Conservation (phyloP, 2,329 filamentous ascomycete species). For the Aspergillus sp. region DNA sequence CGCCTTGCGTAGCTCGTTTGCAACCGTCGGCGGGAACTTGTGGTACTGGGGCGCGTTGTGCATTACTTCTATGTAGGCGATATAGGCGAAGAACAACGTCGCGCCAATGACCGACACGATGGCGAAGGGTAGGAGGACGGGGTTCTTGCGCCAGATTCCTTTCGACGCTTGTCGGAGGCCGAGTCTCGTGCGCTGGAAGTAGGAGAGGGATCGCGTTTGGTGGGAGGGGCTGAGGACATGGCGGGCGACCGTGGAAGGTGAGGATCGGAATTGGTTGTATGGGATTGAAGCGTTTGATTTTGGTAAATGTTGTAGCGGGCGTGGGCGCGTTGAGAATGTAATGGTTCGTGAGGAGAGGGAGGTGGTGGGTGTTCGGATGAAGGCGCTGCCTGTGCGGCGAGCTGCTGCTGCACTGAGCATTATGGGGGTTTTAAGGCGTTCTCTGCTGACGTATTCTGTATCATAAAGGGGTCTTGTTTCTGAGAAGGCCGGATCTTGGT, state of each 20-base stretch:
- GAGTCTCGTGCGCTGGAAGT: slow-evolving; percentile 30
- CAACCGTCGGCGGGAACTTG: slow-evolving; percentile 46
- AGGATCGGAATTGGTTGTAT: slow-evolving; percentile 10
- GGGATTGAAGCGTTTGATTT: slow-evolving; percentile 9
- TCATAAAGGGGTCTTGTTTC: neutral
- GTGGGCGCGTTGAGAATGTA: slow-evolving; percentile 5
- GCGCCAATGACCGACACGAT: slow-evolving; percentile 39
- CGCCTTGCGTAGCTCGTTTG: slow-evolving; percentile 70
- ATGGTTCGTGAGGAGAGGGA: slow-evolving; percentile 4
- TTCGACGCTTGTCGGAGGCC: slow-evolving; percentile 37
- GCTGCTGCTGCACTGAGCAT: slow-evolving; percentile 19
- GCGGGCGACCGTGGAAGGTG: slow-evolving; percentile 15
- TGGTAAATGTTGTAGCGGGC: neutral
- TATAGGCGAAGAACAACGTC: slow-evolving; percentile 37
- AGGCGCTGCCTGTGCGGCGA: slow-evolving; percentile 12
- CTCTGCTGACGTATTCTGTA: neutral
- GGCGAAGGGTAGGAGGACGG: slow-evolving; percentile 42
- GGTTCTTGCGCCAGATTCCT: slow-evolving; percentile 45
- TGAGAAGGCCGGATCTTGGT: neutral
- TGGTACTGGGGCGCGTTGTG: slow-evolving; percentile 42
- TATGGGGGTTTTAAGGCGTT: neutral
- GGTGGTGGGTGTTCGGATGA: slow-evolving; percentile 3
- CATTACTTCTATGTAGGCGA: slow-evolving; percentile 45
- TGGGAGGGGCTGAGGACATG: neutral
- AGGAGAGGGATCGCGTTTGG: slow-evolving; percentile 26